Percentiles rank a stretch among this genome's conserved stretches.
These are phyloP conservation scores for Flaveria bidentis DNA, from an alignment of 129 eudicot species.

Conservation along the genomic window DNA sequence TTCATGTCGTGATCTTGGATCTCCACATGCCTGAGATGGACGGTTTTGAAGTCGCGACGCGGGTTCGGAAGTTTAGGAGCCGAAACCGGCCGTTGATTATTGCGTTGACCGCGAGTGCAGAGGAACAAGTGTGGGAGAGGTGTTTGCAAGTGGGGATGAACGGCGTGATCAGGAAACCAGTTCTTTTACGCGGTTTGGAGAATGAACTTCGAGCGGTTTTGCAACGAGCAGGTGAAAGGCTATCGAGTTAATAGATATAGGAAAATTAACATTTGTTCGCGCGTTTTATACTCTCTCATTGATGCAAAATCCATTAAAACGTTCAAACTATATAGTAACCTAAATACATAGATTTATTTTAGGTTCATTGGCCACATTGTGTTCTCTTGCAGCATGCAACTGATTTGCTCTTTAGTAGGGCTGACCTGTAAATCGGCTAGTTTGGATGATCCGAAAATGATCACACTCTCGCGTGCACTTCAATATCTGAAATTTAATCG, in stretches of 20 bases:
- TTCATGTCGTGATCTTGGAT: constrained; percentile 61
- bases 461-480: too few species aligned
- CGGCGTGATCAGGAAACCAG: constrained; percentile 78
- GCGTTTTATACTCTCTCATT: constrained; percentile 31
- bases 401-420: background rate
- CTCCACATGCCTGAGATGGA: constrained; percentile 96
- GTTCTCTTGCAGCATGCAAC: background rate
- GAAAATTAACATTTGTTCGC: constrained; percentile 32
- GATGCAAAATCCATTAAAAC: constrained; percentile 26
- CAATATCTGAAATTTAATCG: too few species aligned
- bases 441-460: too few species aligned
- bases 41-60: constrained; percentile 74
- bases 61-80: constrained; percentile 66
- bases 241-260: constrained; percentile 28
- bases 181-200: constrained; percentile 58
- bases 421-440: background rate
- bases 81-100: constrained; percentile 73
- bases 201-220: constrained; percentile 58
- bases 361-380: constrained; percentile 14
- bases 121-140: constrained; percentile 71
- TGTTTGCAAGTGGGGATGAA: constrained; percentile 84
- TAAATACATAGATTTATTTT: constrained; percentile 42
- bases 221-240: constrained; percentile 52
- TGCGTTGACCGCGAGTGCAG: constrained; percentile 81
- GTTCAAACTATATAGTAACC: constrained; percentile 32